Conservation (phyloP, 106 monocot genomes). For the Posidonia australis region DNA sequence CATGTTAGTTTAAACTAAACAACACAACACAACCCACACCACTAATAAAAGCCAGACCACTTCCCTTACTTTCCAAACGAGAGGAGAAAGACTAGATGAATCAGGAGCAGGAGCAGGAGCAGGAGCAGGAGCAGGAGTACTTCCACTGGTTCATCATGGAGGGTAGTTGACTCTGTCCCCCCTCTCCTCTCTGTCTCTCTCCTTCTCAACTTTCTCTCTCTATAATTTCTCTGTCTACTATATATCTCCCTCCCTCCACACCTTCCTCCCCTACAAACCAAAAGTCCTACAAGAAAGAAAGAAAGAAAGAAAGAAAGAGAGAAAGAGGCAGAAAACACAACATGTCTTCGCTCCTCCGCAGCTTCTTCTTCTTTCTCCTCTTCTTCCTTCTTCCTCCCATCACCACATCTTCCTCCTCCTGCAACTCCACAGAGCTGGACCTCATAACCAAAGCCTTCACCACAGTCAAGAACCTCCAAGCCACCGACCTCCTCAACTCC, state of each 20-base stretch:
- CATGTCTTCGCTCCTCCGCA: conserved; percentile 5
- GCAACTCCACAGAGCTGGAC: background rate
- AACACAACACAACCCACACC: too few species aligned
- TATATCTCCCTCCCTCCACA: too few species aligned
- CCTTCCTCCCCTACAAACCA: too few species aligned
- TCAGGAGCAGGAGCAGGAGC: too few species aligned
- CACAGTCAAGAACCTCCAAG: background rate
- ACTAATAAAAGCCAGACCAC: too few species aligned
- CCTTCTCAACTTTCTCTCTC: background rate
- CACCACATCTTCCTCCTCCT: background rate
- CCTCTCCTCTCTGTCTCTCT: background rate
- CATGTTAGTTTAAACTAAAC: too few species aligned
- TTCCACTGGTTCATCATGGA: background rate
- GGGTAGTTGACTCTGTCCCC: conserved; percentile 1
- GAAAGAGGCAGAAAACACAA: background rate
- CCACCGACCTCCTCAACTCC: conserved; percentile 5
- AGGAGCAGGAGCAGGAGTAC: background rate
- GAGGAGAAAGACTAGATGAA: too few species aligned
- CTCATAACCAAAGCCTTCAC: conserved; percentile 4
- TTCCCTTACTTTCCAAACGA: too few species aligned
- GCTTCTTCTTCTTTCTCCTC: background rate
- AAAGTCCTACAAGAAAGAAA: too few species aligned
- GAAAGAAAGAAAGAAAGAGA: background rate
- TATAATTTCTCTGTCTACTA: background rate
- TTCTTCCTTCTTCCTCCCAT: background rate